Percentiles rank a stretch among this genome's conserved stretches.
Conservation (phyloP, 352 stramenopile species). For the Globisporangium alternatum region DNA sequence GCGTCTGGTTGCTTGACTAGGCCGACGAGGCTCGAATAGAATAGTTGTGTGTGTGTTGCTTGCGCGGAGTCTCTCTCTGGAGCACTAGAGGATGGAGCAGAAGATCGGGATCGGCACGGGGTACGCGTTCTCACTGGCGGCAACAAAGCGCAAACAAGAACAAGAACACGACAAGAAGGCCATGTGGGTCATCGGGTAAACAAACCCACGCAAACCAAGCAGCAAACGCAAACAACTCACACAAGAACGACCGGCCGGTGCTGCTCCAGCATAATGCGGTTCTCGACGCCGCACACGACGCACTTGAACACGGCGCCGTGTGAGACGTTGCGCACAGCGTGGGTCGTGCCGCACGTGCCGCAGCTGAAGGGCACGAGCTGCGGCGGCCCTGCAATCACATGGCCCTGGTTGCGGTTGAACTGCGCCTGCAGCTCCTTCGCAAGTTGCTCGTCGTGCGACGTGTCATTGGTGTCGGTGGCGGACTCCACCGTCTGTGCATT, state of each 20-base stretch:
- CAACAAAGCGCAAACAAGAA: neutral
- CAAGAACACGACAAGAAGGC: neutral
- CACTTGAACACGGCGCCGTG: conserved; percentile 59
- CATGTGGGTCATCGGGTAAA: neutral
- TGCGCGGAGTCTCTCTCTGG: neutral
- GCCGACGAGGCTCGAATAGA: neutral
- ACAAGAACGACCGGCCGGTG: conserved; percentile 41
- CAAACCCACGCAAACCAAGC: neutral
- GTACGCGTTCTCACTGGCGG: conserved; percentile 25
- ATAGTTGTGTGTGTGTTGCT: neutral
- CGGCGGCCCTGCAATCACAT: conserved; percentile 41
- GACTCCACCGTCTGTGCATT: conserved; percentile 2
- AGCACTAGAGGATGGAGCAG: conserved; percentile 36
- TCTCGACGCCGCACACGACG: conserved; percentile 48
- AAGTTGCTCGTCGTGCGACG: conserved; percentile 45
- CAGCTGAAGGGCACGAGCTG: conserved; percentile 58
- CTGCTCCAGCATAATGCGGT: conserved; percentile 56
- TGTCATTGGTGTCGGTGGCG: conserved; percentile 16
- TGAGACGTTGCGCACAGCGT: conserved; percentile 58
- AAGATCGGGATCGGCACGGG: conserved; percentile 66
- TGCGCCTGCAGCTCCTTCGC: conserved; percentile 53
- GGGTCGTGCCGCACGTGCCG: conserved; percentile 53
- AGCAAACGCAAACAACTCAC: conserved; percentile 26
- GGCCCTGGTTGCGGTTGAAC: conserved; percentile 33
- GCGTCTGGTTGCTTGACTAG: neutral